Percentiles rank a stretch among this genome's conserved stretches.
Evolutionary conservation across 306 rosid species (phyloP).

Genomic region (Cicer cuneatum): DNA sequence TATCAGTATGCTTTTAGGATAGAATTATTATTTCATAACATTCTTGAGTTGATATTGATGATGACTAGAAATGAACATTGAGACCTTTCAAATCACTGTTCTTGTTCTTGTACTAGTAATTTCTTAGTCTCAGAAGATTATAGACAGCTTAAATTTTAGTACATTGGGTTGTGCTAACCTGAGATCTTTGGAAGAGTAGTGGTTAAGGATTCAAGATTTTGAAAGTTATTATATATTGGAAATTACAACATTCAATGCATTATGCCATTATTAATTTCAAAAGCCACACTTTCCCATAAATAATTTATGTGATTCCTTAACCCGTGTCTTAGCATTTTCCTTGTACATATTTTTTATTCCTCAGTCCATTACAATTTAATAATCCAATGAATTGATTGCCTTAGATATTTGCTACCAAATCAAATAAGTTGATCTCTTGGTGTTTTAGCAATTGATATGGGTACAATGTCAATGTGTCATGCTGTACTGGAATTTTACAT

Average conservation of each 20-base stretch:
- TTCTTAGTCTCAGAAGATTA: too few relatives aligned
- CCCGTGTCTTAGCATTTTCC: constrained; percentile 11
- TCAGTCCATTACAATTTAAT: background rate
- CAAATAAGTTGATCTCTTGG: constrained; percentile 32
- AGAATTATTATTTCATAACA: background rate
- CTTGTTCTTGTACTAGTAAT: background rate
- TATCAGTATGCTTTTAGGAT: background rate
- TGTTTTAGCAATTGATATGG: constrained; percentile 33
- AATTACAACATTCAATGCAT: background rate
- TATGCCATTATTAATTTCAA: background rate
- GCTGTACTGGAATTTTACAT: constrained; percentile 25
- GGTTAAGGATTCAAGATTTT: background rate
- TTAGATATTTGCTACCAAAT: background rate
- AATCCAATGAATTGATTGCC: background rate
- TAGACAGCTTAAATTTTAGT: too few relatives aligned
- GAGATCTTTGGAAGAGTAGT: background rate
- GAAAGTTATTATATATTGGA: background rate
- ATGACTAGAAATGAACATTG: background rate
- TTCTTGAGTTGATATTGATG: constrained; percentile 1
- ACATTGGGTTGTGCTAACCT: background rate
- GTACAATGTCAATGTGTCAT: constrained; percentile 1
- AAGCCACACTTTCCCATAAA: background rate
- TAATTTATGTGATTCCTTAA: background rate
- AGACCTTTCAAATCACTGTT: background rate
- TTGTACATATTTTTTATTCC: background rate